Percentiles rank a stretch among this genome's conserved stretches.
Evolutionary conservation across 495 filamentous ascomycete species (phyloP).

Genomic region (Aspergillus panamensis): DNA sequence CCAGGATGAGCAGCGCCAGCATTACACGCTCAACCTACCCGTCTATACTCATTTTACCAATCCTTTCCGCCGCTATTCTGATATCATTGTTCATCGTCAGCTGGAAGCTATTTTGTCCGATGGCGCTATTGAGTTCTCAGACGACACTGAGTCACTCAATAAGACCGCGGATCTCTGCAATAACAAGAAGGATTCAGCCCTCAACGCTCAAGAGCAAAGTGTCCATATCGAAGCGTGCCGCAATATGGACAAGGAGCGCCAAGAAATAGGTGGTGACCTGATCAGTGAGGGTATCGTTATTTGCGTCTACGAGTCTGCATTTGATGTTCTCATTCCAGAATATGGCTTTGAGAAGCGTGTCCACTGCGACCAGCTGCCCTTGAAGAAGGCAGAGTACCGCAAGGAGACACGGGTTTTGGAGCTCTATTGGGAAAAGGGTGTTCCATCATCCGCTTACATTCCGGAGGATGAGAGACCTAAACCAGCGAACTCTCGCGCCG

Average conservation of each 20-base stretch:
- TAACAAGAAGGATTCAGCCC: conserved; percentile 97
- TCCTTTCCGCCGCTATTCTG: conserved; percentile 90
- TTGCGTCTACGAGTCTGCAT: conserved; percentile 97
- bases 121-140: conserved; percentile 76
- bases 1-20: conserved; percentile 67
- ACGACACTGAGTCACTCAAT: conserved; percentile 80
- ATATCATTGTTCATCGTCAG: conserved; percentile 93
- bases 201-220: conserved; percentile 96
- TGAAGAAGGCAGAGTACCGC: conserved; percentile 98
- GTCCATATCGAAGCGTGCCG: conserved; percentile 98
- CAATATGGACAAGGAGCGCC: conserved; percentile 82
- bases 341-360: conserved; percentile 99
- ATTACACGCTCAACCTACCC: conserved; percentile 90
- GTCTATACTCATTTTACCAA: conserved; percentile 97
- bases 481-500: conserved; percentile 54
- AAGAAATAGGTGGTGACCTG: conserved; percentile 82
- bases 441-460: conserved; percentile 92
- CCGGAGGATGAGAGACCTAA: conserved; percentile 95
- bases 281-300: conserved; percentile 97
- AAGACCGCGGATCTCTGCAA: conserved; percentile 97
- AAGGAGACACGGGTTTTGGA: conserved; percentile 92
- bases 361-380: conserved; percentile 93
- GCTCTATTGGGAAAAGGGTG: conserved; percentile 99
- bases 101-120: conserved; percentile 83
- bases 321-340: conserved; percentile 96